These are phyloP conservation scores for Mycena olivaceomarginata DNA, from an alignment of 768 basidiomycete genomes.

Conservation along the genomic window DNA sequence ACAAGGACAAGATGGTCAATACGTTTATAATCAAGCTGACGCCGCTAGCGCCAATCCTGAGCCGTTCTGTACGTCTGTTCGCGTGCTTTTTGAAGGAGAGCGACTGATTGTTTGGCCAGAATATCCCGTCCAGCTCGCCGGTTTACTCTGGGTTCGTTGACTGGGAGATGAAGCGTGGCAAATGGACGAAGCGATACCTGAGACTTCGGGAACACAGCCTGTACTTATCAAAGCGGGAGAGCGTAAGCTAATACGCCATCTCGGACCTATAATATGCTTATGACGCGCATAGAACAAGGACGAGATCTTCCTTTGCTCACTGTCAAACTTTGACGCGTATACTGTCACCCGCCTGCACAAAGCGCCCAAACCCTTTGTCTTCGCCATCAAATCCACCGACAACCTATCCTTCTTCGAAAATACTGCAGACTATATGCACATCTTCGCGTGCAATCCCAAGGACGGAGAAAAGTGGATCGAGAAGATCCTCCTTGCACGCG, in stretches of 20 bases:
- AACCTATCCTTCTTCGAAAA: slow-evolving; percentile 92
- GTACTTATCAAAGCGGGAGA: slow-evolving; percentile 93
- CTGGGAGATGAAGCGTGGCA: slow-evolving; percentile 93
- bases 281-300: slow-evolving; percentile 83
- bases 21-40: slow-evolving; percentile 88
- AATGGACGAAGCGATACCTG: slow-evolving; percentile 96
- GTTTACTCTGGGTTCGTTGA: slow-evolving; percentile 82
- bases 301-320: slow-evolving; percentile 85
- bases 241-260: slow-evolving; percentile 66
- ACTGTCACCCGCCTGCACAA: slow-evolving; percentile 84
- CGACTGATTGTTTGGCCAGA: slow-evolving; percentile 50
- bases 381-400: slow-evolving; percentile 93
- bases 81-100: slow-evolving; percentile 9
- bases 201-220: slow-evolving; percentile 90
- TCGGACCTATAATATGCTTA: slow-evolving; percentile 6
- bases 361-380: slow-evolving; percentile 89
- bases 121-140: slow-evolving; percentile 67
- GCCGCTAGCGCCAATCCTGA: slow-evolving; percentile 75
- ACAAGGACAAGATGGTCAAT: slow-evolving; percentile 88
- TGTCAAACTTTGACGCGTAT: slow-evolving; percentile 94
- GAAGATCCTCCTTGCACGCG: slow-evolving; percentile 87
- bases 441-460: slow-evolving; percentile 85
- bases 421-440: slow-evolving; percentile 90
- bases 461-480: slow-evolving; percentile 89
- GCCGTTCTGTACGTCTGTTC: slow-evolving; percentile 70